Conservation (phyloP, 2,329 filamentous ascomycete genomes). For the Niveomyces coronatus region DNA sequence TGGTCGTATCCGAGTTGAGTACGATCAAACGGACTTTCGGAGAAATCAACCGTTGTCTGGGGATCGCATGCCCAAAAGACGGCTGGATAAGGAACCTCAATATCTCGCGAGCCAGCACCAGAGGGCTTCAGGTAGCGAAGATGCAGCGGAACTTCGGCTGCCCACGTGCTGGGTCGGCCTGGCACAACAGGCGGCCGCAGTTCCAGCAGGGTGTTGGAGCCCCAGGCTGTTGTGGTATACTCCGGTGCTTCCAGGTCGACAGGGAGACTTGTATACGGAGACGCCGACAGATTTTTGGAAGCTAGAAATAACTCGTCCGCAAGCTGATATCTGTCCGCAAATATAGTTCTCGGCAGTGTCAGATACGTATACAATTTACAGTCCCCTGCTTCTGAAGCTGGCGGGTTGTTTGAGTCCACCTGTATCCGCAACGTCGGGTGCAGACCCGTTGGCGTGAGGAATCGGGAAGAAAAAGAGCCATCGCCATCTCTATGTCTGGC, state of each 20-base stretch:
- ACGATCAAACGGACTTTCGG: conserved; percentile 75
- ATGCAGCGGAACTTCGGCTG: conserved; percentile 67
- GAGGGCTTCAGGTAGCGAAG: conserved; percentile 68
- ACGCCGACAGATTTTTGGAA: conserved; percentile 64
- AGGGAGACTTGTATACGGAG: conserved; percentile 61
- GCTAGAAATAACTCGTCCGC: conserved; percentile 63
- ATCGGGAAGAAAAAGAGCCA: conserved; percentile 49
- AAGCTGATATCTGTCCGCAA: conserved; percentile 83
- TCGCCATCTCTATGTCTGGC: conserved; percentile 59
- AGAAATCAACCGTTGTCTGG: conserved; percentile 55
- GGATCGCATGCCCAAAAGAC: conserved; percentile 86
- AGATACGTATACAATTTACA: conserved; percentile 73
- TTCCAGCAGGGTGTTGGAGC: conserved; percentile 66
- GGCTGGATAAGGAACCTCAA: conserved; percentile 66
- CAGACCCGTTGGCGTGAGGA: conserved; percentile 65
- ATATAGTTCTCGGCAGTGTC: conserved; percentile 70
- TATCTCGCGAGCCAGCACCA: conserved; percentile 38
- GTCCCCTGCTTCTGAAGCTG: conserved; percentile 39
- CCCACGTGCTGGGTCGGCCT: conserved; percentile 40
- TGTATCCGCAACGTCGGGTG: conserved; percentile 70
- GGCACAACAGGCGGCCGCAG: conserved; percentile 44
- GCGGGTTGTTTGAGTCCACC: conserved; percentile 43
- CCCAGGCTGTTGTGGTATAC: conserved; percentile 69
- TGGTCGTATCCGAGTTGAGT: conserved; percentile 77
- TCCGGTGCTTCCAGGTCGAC: conserved; percentile 86